These are phyloP conservation scores for Penicillium silybi DNA, from an alignment of 495 filamentous ascomycete genomes.

Conservation along the genomic window DNA sequence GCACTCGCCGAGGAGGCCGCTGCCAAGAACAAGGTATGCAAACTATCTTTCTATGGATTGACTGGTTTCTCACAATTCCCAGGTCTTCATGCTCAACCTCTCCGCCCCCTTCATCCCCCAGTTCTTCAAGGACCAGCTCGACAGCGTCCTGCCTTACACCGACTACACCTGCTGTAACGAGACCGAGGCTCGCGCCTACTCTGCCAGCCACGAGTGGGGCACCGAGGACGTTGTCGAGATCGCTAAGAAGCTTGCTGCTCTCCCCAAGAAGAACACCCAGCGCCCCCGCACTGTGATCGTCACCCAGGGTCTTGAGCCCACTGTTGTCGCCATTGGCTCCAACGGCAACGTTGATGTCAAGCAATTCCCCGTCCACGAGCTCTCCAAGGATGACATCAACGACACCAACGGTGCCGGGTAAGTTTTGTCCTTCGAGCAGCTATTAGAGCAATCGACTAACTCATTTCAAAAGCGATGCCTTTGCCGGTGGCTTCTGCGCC, in stretches of 20 bases:
- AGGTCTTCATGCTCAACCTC: constrained; percentile 81
- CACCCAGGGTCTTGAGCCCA: constrained; percentile 90
- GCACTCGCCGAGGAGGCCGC: constrained; percentile 88
- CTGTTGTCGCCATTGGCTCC: constrained; percentile 67
- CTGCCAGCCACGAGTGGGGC: constrained; percentile 66
- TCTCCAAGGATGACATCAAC: constrained; percentile 70
- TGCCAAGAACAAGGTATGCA: constrained; percentile 69
- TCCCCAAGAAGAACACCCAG: constrained; percentile 85
- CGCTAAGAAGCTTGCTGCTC: constrained; percentile 74
- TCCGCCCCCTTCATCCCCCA: constrained; percentile 93
- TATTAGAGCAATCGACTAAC: constrained; percentile 8
- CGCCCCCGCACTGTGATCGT: constrained; percentile 79
- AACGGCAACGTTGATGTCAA: constrained; percentile 63
- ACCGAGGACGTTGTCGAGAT: constrained; percentile 82
- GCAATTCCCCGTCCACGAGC: constrained; percentile 73
- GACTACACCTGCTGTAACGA: constrained; percentile 98
- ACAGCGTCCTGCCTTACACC: constrained; percentile 80
- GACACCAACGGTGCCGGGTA: constrained; percentile 95
- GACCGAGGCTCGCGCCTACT: constrained; percentile 83
- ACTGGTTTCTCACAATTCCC: neutral
- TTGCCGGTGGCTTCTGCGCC: constrained; percentile 89
- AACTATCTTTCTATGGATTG: neutral
- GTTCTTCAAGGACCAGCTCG: constrained; percentile 96
- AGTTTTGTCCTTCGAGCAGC: constrained; percentile 17
- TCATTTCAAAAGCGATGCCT: constrained; percentile 68